A percentile compares a stretch with the other conserved stretches of the same genome.
These are phyloP conservation scores for Suillus hirtellus DNA, from an alignment of 768 basidiomycete species.

Conservation along the genomic window DNA sequence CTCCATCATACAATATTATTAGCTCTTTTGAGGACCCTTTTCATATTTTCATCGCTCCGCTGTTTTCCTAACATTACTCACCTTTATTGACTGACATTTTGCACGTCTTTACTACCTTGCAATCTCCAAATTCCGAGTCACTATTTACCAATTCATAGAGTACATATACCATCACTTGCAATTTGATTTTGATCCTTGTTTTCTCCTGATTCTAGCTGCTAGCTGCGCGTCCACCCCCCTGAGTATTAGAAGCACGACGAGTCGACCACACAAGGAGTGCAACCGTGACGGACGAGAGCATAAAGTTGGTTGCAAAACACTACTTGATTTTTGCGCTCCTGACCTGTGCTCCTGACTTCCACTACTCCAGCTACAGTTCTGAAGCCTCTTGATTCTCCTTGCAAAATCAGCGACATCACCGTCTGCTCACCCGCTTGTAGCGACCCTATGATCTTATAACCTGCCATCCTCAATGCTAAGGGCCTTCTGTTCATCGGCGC, in stretches of 20 bases:
- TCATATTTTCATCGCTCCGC: neutral
- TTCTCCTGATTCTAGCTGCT: neutral
- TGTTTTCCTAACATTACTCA: neutral
- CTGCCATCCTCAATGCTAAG: neutral
- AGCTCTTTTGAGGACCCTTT: neutral
- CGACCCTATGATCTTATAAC: neutral
- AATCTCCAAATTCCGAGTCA: neutral
- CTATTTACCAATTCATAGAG: conserved; percentile 4
- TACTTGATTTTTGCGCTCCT: neutral
- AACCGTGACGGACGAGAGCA: neutral
- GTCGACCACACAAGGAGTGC: neutral
- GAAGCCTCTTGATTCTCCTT: neutral
- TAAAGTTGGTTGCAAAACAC: neutral
- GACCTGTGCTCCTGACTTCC: neutral
- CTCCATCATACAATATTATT: neutral
- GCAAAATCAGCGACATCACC: neutral
- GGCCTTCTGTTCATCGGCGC: neutral
- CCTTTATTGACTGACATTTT: neutral
- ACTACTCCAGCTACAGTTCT: neutral
- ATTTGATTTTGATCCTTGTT: neutral
- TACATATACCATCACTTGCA: conserved; percentile 5
- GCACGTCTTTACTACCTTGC: neutral
- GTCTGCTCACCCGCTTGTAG: neutral
- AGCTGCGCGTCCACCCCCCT: neutral
- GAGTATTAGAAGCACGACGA: neutral